These are phyloP conservation scores for Pseudocercospora fijiensis DNA, from an alignment of 2,329 filamentous ascomycete genomes.

Conservation along the genomic window DNA sequence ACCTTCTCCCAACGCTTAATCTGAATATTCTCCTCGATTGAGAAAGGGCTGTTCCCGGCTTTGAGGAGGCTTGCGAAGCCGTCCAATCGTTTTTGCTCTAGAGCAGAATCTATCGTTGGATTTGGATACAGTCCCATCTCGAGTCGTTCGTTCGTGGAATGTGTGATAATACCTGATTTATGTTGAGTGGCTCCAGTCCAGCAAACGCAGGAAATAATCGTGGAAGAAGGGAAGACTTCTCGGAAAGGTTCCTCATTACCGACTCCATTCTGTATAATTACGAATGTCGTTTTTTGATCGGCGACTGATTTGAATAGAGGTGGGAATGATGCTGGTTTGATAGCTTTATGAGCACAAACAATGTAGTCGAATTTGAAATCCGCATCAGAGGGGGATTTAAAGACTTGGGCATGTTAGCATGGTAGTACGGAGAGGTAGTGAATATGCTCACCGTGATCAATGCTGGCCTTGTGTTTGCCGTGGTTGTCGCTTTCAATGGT, in stretches of 20 bases:
- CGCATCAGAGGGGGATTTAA: slow-evolving; percentile 40
- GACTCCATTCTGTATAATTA: slow-evolving; percentile 64
- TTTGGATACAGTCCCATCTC: slow-evolving; percentile 57
- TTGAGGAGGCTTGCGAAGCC: slow-evolving; percentile 47
- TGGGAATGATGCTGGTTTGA: slow-evolving; percentile 40
- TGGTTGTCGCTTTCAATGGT: slow-evolving; percentile 45
- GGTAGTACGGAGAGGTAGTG: not conserved
- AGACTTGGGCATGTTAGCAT: slow-evolving; percentile 39
- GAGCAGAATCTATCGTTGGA: slow-evolving; percentile 22
- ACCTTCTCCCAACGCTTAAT: slow-evolving; percentile 61
- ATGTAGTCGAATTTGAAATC: slow-evolving; percentile 47
- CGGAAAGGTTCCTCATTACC: slow-evolving; percentile 59
- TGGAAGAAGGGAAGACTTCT: slow-evolving; percentile 49
- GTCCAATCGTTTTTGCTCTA: slow-evolving; percentile 44
- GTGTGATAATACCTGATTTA: slow-evolving; percentile 51
- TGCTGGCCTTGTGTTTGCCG: slow-evolving; percentile 39
- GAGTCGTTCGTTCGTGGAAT: slow-evolving; percentile 55
- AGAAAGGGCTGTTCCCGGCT: slow-evolving; percentile 47
- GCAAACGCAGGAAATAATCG: slow-evolving; percentile 57
- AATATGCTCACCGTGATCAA: slow-evolving; percentile 23
- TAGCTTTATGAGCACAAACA: slow-evolving; percentile 49
- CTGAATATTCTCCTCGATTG: slow-evolving; percentile 56
- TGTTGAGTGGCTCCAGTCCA: slow-evolving; percentile 57
- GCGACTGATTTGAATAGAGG: slow-evolving; percentile 43
- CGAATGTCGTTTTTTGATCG: slow-evolving; percentile 52